Evolutionary conservation across 768 basidiomycete species (phyloP).

Genomic region (Leccinum disarticulatum): DNA sequence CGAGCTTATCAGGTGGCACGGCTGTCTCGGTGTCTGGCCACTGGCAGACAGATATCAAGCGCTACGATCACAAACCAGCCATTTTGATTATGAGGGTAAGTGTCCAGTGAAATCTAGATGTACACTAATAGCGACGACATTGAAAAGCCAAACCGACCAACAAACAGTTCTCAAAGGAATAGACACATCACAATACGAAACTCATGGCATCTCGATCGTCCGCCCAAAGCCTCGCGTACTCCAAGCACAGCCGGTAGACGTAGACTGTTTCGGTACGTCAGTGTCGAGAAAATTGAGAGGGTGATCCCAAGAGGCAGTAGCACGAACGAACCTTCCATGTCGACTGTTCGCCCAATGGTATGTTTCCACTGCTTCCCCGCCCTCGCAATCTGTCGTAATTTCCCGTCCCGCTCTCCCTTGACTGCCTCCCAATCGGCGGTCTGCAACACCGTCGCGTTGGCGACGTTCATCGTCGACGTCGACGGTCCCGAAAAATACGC

Average conservation of each 20-base stretch:
- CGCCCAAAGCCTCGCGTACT: conserved; percentile 82
- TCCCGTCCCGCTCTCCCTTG: conserved; percentile 62
- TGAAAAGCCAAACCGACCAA: not conserved
- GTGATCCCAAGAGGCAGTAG: not conserved
- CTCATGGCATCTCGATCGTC: conserved; percentile 81
- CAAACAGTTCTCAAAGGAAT: not conserved
- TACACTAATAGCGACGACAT: not conserved
- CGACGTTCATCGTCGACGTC: conserved; percentile 50
- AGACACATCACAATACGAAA: conserved; percentile 28
- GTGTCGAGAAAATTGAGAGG: not conserved
- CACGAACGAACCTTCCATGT: conserved; percentile 81
- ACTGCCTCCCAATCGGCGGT: conserved; percentile 31
- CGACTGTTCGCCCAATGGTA: conserved; percentile 75
- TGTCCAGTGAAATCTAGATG: not conserved
- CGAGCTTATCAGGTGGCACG: too few species aligned
- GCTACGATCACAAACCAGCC: not conserved
- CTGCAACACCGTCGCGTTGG: conserved; percentile 47
- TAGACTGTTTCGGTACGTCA: conserved; percentile 51
- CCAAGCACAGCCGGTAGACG: conserved; percentile 82
- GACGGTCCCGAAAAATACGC: conserved; percentile 91
- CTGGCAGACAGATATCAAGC: too few species aligned
- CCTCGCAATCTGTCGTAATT: conserved; percentile 77
- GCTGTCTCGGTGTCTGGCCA: too few species aligned
- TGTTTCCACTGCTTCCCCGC: conserved; percentile 95
- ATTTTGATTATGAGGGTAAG: not conserved